Percentiles rank a stretch among this genome's conserved stretches.
These are phyloP conservation scores for Ophiostoma angusticollis DNA, from an alignment of 2,329 filamentous ascomycete species.

Conservation along the genomic window DNA sequence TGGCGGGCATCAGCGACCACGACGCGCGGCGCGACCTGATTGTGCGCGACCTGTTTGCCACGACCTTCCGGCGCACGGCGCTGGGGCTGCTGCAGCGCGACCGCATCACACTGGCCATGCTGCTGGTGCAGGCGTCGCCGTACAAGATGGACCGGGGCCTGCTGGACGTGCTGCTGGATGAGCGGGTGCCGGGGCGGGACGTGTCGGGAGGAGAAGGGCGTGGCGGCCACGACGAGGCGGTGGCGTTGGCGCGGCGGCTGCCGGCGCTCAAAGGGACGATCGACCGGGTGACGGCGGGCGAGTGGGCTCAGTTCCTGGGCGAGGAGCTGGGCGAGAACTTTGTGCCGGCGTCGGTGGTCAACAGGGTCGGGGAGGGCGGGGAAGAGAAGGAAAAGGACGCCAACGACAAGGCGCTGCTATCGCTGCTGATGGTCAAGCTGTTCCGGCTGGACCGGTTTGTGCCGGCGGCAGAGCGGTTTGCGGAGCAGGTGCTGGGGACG, in stretches of 20 bases:
- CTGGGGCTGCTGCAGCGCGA: conserved; percentile 88
- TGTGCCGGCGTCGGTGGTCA: conserved; percentile 66
- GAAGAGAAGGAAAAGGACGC: not conserved
- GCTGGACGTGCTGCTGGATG: conserved; percentile 76
- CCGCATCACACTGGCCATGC: conserved; percentile 83
- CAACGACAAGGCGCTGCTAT: conserved; percentile 67
- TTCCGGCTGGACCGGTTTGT: conserved; percentile 94
- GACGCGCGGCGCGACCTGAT: conserved; percentile 77
- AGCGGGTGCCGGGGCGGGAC: conserved; percentile 61
- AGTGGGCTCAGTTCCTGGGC: conserved; percentile 71
- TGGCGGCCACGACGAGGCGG: conserved; percentile 49
- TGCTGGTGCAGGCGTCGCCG: conserved; percentile 89
- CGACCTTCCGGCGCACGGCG: conserved; percentile 86
- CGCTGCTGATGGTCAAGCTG: conserved; percentile 83
- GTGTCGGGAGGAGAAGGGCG: conserved; percentile 36
- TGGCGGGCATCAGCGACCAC: conserved; percentile 60
- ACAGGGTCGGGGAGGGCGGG: conserved; percentile 35
- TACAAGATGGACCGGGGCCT: conserved; percentile 87
- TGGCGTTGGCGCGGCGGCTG: conserved; percentile 56
- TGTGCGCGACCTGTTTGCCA: conserved; percentile 80
- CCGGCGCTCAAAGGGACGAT: conserved; percentile 61
- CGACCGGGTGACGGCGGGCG: conserved; percentile 43
- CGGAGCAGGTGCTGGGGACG: conserved; percentile 72
- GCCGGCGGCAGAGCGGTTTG: conserved; percentile 83
- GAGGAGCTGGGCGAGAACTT: conserved; percentile 79